These are phyloP conservation scores for Ephemerocybe angulata DNA, from an alignment of 768 basidiomycete species.

Conservation along the genomic window DNA sequence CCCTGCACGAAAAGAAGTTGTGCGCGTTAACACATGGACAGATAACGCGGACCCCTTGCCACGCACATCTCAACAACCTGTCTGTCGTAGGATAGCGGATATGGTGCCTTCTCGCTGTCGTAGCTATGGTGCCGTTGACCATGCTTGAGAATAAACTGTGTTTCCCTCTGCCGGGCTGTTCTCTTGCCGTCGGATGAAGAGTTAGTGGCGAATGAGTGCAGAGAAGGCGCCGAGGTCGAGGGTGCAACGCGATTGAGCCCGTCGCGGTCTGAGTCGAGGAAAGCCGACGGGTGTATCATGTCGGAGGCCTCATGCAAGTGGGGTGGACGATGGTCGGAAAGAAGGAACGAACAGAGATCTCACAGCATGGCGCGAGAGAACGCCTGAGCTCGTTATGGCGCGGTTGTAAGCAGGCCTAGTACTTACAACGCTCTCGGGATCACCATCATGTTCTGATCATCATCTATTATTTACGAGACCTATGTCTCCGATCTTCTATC, in stretches of 20 bases:
- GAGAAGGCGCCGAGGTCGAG: constrained; percentile 1
- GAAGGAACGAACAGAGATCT: neutral
- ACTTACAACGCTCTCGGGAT: neutral
- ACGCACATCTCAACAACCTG: constrained; percentile 64
- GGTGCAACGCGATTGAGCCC: neutral
- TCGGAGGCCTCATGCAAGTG: neutral
- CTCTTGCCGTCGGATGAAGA: constrained; percentile 35
- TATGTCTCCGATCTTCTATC: no score
- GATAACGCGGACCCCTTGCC: constrained; percentile 22
- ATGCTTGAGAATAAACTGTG: constrained; percentile 53
- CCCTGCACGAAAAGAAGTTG: constrained; percentile 31
- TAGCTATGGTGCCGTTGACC: constrained; percentile 66
- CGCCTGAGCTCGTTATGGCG: neutral
- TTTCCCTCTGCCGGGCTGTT: constrained; percentile 46
- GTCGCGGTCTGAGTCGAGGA: neutral
- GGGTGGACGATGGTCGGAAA: neutral
- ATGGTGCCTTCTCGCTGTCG: constrained; percentile 74
- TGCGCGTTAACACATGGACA: neutral
- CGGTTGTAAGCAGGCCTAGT: constrained; percentile 8
- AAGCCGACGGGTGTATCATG: neutral
- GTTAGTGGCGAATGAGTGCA: constrained; percentile 13
- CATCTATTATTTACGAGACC: no score
- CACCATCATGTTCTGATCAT: constrained; percentile 3
- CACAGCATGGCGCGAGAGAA: constrained; percentile 2
- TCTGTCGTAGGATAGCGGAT: constrained; percentile 70